Base-by-base conservation (phyloP, 441 rosid species). In the Isatis lusitanica region DNA sequence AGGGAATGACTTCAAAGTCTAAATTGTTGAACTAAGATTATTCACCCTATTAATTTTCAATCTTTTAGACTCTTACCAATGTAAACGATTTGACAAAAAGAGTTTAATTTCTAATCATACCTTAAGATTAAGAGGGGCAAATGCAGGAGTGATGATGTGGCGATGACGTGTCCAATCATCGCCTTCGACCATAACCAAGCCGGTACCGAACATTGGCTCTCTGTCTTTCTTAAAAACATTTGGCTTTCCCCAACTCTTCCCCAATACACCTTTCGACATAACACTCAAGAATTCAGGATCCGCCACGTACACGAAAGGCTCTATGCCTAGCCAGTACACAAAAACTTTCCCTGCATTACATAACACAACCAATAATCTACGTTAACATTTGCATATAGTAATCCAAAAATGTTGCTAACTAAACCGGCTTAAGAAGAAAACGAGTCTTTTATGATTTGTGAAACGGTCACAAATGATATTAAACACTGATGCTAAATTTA, bases 231-330 rank as follows among this genome's bases (percentile, higher is more conserved):
- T 93, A 81, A 93, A 95, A 36, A 95, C 94, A 30, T 52, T 57
- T 44, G 99, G 98, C 62, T 95, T 95, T 69, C 99, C 99, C 99
- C 99, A 95, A 35, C 83, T 88, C 83, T 93, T 95, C 7, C 97
- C 98, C 90, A 85, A 53, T n/a, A 95, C 90, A 7, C 97, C 97
- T 21, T 76, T 62, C 5, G 94, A 83, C 90, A 87, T 85, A 30
- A 56, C 78, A 67, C 83, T 91, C n/a, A 95, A 85, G 75, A 95
- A 95, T 71, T 86, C 96, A 0, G 99, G 95, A 35, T 95, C 98
- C 18, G 98, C 98, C 5, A 95, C 82, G 79, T 90, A 91, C 61
- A 95, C 78, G 79, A 95, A 95, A 6, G 98, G 97, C 85, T 91
- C 95, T 47, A 90, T 87, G 6, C 99, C 99, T 50, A 92, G 80